Conservation (phyloP, 441 rosid species). For the Pelargonium hybrid region DNA sequence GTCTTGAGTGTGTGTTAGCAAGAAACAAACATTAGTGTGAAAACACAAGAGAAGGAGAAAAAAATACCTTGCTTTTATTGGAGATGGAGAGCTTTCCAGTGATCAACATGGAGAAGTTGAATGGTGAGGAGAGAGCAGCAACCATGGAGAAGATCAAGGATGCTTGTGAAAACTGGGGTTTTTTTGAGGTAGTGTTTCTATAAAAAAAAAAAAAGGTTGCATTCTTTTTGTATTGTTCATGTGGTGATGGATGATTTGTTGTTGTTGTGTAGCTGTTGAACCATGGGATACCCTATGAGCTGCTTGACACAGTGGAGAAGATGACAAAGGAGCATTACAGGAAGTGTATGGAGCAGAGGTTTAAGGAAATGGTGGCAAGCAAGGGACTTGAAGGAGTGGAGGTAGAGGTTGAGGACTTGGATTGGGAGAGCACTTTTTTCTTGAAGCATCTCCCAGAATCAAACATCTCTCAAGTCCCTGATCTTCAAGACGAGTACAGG, state of each 20-base stretch:
- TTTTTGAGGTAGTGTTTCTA: constrained; percentile 40
- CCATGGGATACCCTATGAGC: constrained; percentile 57
- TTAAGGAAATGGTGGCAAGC: constrained; percentile 53
- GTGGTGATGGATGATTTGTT: background rate
- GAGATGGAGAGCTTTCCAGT: constrained; percentile 63
- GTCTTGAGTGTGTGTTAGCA: background rate
- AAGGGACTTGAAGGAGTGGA: constrained; percentile 50
- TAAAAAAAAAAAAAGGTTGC: background rate
- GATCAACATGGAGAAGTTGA: constrained; percentile 51
- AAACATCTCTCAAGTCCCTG: constrained; percentile 53
- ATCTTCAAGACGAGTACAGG: constrained; percentile 69
- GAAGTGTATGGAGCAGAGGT: constrained; percentile 75
- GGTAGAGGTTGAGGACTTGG: constrained; percentile 60
- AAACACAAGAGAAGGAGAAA: background rate
- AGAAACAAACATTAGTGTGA: background rate
- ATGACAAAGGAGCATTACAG: constrained; percentile 67
- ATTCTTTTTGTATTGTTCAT: background rate
- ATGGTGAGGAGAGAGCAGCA: constrained; percentile 48
- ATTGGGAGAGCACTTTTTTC: constrained; percentile 83
- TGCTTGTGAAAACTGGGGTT: constrained; percentile 44
- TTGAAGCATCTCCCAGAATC: constrained; percentile 67
- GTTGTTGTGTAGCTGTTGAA: constrained; percentile 40
- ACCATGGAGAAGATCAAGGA: constrained; percentile 58
- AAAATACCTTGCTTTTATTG: background rate
- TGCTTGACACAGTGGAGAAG: constrained; percentile 60